Base-by-base conservation (phyloP, 495 filamentous ascomycete species). In the Penicillium pulvis region DNA sequence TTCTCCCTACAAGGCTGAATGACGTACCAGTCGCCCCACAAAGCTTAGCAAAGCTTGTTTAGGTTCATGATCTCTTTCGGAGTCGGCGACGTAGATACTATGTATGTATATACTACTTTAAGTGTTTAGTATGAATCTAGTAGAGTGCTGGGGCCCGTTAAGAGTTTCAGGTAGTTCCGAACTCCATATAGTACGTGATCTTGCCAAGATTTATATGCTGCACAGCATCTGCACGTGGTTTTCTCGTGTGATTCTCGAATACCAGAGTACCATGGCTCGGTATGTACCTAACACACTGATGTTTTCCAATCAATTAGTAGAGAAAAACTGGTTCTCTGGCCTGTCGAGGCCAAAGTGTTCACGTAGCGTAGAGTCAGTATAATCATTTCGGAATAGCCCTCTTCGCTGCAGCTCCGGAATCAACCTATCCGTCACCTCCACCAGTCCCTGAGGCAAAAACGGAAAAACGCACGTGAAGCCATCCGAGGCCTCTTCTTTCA, bases 331-430 rank as follows among this genome's bases (percentile, higher is more conserved):
- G 56, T 83, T 85, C 59, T 70, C 62, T 14, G 80, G 81, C 19
- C 80, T 69, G 26, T 74, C 69, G 20, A 85, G 69, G 7, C 81
- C 81, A 39, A 81, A 67, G 59, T 83, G 81, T 62, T 83, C 81
- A 30, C 79, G 66, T 60, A 82, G 60, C 35, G 65, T 76, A 17
- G 64, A 66, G 3, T 70, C 74, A 9, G 64, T 55, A 56, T 76
- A 76, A 9, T 84, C 82, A 12, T 73, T 56, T 14, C 81, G 71
- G 66, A 84, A 82, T 26, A 84, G 49, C 0, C 79, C 79, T 41
- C 80, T 66, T 0, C 77, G 70, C 59, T 82, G 80, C 55, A 84
- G 62, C 59, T 83, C 80, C 3, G 81, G 81, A 19, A 84, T 66
- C 54, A 84, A 58, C 20, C 63, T 67, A 35, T 80, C 66, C 1